Base-by-base conservation (phyloP, 441 rosid species). In the Heliophila coronopifolia region DNA sequence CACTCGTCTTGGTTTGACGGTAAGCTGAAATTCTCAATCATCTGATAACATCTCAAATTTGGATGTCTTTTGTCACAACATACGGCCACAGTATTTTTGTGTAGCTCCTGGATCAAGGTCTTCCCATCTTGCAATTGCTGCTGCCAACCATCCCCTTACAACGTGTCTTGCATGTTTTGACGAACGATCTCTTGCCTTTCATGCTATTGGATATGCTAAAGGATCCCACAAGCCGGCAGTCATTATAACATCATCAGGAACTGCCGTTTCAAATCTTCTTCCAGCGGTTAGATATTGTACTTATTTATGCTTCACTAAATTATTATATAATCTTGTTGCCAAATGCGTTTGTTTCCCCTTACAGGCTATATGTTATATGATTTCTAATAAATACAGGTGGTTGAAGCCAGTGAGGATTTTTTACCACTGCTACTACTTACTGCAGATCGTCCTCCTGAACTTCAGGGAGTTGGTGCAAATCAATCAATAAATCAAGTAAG, bases 401-500 rank as follows among this genome's bases (percentile, higher is more conserved):
- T 92, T 42, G 98, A 92, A 74, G 98, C 98, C 59, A 87, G 95
- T 70, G 94, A 92, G 68, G 95, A 87, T 77, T 83, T 81, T 65
- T 67, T 92, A 64, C 98, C 98, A 13, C 69, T 92, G 73, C 52
- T 92, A 50, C 74, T 92, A 51, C 79, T 87, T 45, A 83, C 96
- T n/a, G 98, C 96, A 32, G 98, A 92, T 69, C 96, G 98, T 45
- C 98, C 98, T 67, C 86, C 90, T 41, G 98, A 92, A 76, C 95
- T 92, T 69, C 89, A 68, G 50, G 83, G 77, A 48, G 77, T 76
- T 69, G 98, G 98, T 42, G 98, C 98, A 28, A 92, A 85, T 70
- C 98, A 92, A 76, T 68, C 96, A 51, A 81, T 92, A 61, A 85
- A 83, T 80, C 98, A 92, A 85, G 98, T 91, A 42, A 52, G 55